A percentile compares a stretch with the other conserved stretches of the same genome.
These are phyloP conservation scores for Erodium maritimum DNA, from an alignment of 345 rosid species.

Conservation along the genomic window DNA sequence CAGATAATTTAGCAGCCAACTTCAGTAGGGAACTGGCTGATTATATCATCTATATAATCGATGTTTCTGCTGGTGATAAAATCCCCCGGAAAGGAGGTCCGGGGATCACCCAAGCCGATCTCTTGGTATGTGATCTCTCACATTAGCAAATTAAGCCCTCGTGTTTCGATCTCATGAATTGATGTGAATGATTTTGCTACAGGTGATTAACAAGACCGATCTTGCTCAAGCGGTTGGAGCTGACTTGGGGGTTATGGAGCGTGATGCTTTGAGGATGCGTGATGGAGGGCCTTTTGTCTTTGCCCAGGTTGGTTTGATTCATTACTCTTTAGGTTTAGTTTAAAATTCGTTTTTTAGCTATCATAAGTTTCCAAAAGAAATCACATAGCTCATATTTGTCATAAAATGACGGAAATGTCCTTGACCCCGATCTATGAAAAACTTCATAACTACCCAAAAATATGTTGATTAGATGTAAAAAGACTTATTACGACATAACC, in stretches of 20 bases:
- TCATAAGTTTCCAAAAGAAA: conserved; percentile 1
- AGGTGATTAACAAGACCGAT: conserved; percentile 96
- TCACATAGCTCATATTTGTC: neutral
- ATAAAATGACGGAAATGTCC: too few species aligned
- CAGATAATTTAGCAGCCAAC: conserved; percentile 94
- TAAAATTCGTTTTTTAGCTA: neutral
- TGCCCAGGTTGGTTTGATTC: conserved; percentile 50
- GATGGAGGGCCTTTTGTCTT: conserved; percentile 96
- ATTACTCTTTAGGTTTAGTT: too few species aligned
- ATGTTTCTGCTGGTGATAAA: conserved; percentile 90
- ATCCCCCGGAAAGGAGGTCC: conserved; percentile 97
- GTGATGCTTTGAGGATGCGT: conserved; percentile 84
- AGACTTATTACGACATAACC: too few species aligned
- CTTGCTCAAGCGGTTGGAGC: conserved; percentile 88
- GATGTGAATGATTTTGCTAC: conserved; percentile 6
- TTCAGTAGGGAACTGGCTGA: conserved; percentile 95
- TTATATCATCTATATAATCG: conserved; percentile 85
- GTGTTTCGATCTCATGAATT: too few species aligned
- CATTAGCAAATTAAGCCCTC: too few species aligned
- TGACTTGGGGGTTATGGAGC: conserved; percentile 74
- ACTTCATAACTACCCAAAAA: neutral
- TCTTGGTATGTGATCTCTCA: conserved; percentile 38
- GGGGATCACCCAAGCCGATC: conserved; percentile 97
- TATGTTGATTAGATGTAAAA: too few species aligned
- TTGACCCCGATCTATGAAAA: too few species aligned